A percentile compares a stretch with the other conserved stretches of the same genome.
Evolutionary conservation across 2,329 filamentous ascomycete species (phyloP).

Genomic region (Apiospora kogelbergensis): DNA sequence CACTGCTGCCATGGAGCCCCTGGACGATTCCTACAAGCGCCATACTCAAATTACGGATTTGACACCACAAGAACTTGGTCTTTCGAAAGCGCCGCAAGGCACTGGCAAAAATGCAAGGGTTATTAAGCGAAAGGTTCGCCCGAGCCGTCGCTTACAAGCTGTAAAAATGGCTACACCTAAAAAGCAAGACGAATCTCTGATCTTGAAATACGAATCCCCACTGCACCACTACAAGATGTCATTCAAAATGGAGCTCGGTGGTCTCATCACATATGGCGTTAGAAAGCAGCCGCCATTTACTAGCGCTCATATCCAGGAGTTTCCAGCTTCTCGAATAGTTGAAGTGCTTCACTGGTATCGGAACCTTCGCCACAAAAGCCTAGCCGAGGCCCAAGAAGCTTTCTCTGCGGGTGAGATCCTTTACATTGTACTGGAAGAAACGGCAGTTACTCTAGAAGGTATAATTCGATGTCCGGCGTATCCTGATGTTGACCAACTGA

Average conservation of each 20-base stretch:
- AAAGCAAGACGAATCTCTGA: neutral
- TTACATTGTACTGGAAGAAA: constrained; percentile 3
- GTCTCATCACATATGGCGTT: constrained; percentile 1
- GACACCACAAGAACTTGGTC: neutral
- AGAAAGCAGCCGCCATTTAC: neutral
- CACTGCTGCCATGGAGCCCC: neutral
- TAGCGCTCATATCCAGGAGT: neutral
- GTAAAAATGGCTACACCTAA: neutral
- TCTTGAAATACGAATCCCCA: neutral
- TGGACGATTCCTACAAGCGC: neutral
- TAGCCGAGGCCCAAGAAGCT: neutral
- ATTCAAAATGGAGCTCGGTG: constrained; percentile 7
- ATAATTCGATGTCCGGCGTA: constrained; percentile 5
- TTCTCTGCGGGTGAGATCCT: neutral
- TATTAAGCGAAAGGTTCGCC: neutral
- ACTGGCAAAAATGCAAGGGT: neutral
- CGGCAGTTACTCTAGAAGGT: constrained; percentile 3
- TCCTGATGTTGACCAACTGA: neutral
- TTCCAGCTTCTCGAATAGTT: neutral
- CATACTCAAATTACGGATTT: neutral
- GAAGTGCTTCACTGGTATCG: constrained; percentile 8
- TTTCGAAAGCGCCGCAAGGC: neutral
- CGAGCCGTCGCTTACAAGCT: neutral
- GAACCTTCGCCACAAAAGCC: neutral
- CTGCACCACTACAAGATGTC: neutral